These are phyloP conservation scores for Alternaria panax DNA, from an alignment of 2,329 filamentous ascomycete species.

Conservation along the genomic window DNA sequence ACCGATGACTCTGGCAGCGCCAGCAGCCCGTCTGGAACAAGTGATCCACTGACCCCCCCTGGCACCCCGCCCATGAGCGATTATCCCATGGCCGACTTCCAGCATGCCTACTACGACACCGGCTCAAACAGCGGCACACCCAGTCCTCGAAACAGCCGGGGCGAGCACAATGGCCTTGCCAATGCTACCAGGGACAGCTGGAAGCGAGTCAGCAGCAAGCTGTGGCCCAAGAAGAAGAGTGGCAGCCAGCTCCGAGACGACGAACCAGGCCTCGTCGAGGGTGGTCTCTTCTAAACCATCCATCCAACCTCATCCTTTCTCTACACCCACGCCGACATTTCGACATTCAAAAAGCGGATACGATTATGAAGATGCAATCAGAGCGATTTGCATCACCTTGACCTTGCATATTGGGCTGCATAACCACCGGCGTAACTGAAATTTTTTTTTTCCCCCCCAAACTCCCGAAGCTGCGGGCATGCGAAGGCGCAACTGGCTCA, in stretches of 20 bases:
- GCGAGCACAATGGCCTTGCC: constrained; percentile 48
- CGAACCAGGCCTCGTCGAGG: constrained; percentile 47
- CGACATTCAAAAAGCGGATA: constrained; percentile 26
- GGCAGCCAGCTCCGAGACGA: constrained; percentile 47
- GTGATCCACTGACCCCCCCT: constrained; percentile 76
- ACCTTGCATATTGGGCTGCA: constrained; percentile 46
- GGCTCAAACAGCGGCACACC: constrained; percentile 45
- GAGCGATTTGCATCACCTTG: constrained; percentile 41
- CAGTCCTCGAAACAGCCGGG: constrained; percentile 48
- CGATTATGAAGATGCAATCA: constrained; percentile 45
- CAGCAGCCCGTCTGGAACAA: constrained; percentile 54
- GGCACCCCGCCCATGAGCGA: constrained; percentile 74
- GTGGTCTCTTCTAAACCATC: constrained; percentile 40
- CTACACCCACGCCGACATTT: constrained; percentile 6
- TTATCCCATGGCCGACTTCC: constrained; percentile 56
- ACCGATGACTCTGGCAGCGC: constrained; percentile 70
- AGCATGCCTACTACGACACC: constrained; percentile 46
- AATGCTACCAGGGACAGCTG: constrained; percentile 49
- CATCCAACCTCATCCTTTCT: background rate
- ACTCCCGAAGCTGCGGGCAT: constrained; percentile 23
- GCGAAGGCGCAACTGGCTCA: constrained; percentile 45
- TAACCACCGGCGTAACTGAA: constrained; percentile 40
- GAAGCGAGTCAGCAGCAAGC: constrained; percentile 52
- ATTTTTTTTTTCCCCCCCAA: constrained; percentile 21
- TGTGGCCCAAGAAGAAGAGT: constrained; percentile 52